These are phyloP conservation scores for Graphilbum sp. DNA, from an alignment of 2,329 filamentous ascomycete species.

Conservation along the genomic window DNA sequence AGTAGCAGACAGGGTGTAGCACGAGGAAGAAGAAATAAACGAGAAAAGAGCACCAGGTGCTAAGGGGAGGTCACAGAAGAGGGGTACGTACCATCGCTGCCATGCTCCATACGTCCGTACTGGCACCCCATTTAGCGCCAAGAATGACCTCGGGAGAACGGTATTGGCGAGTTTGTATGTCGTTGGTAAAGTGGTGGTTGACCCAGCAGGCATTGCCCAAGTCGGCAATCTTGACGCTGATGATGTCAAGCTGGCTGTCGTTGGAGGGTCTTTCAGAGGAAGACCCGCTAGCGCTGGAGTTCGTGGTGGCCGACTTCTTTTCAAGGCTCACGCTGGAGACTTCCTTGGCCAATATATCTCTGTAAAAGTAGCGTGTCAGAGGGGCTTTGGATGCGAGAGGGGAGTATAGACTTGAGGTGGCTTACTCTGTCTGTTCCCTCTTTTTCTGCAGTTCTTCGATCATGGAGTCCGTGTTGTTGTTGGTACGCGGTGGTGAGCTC, in stretches of 20 bases:
- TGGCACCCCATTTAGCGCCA: slow-evolving; percentile 96
- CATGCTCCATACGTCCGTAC: slow-evolving; percentile 99
- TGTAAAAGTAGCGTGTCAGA: slow-evolving; percentile 17
- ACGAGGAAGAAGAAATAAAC: background rate
- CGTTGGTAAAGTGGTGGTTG: slow-evolving; percentile 96
- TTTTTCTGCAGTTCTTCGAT: slow-evolving; percentile 54
- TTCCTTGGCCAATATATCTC: slow-evolving; percentile 79
- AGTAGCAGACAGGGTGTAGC: no score
- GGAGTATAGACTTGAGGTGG: background rate
- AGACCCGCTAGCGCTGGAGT: slow-evolving; percentile 12
- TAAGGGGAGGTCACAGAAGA: no score
- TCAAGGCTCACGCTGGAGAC: slow-evolving; percentile 90
- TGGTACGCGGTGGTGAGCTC: background rate
- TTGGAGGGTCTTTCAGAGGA: slow-evolving; percentile 45
- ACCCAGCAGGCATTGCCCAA: slow-evolving; percentile 98
- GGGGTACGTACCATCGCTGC: slow-evolving; percentile 65
- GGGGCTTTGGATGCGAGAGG: background rate
- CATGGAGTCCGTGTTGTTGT: slow-evolving; percentile 24
- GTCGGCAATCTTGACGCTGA: slow-evolving; percentile 98
- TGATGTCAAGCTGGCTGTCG: slow-evolving; percentile 50
- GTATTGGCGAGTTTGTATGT: slow-evolving; percentile 96
- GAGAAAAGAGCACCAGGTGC: background rate
- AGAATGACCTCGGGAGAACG: slow-evolving; percentile 93
- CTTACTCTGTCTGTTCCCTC: slow-evolving; percentile 88
- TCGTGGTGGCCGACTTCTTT: slow-evolving; percentile 31